These are phyloP conservation scores for Stagonosporopsis tanaceti DNA, from an alignment of 2,329 filamentous ascomycete genomes.

Conservation along the genomic window DNA sequence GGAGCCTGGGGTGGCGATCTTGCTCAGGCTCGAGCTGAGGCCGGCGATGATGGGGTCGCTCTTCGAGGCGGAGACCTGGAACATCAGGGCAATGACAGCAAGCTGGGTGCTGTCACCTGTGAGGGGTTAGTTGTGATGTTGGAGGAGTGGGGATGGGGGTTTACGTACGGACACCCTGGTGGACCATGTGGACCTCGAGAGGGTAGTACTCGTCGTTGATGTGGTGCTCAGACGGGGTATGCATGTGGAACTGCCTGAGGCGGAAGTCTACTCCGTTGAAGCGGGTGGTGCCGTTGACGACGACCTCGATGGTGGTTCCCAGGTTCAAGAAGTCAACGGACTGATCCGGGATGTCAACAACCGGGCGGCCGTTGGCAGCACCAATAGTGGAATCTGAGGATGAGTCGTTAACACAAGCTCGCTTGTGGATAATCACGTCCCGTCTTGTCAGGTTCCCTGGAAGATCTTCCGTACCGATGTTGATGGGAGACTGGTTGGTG, in stretches of 20 bases:
- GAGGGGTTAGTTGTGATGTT: slow-evolving; percentile 6
- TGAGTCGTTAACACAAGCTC: slow-evolving; percentile 19
- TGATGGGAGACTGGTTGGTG: slow-evolving; percentile 64
- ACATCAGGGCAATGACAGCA: slow-evolving; percentile 53
- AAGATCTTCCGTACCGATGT: slow-evolving; percentile 52
- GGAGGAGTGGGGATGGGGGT: background rate
- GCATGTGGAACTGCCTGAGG: slow-evolving; percentile 67
- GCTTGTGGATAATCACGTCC: slow-evolving; percentile 8
- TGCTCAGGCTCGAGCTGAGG: slow-evolving; percentile 45
- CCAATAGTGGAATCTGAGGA: slow-evolving; percentile 42
- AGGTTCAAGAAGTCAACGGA: slow-evolving; percentile 64
- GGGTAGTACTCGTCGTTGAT: slow-evolving; percentile 58
- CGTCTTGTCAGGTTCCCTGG: slow-evolving; percentile 2
- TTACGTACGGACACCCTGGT: slow-evolving; percentile 55
- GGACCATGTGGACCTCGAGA: slow-evolving; percentile 67
- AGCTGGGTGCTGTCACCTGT: slow-evolving; percentile 46
- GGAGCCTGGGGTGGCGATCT: slow-evolving; percentile 53
- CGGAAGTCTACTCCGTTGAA: slow-evolving; percentile 53
- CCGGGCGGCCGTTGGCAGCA: slow-evolving; percentile 39
- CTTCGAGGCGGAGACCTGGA: slow-evolving; percentile 51
- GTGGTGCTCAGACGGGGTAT: slow-evolving; percentile 67
- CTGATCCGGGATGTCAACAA: slow-evolving; percentile 53
- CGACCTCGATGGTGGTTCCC: slow-evolving; percentile 65
- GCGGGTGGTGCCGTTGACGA: slow-evolving; percentile 60
- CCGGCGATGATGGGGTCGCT: slow-evolving; percentile 42